phyloP scores from a whole-genome alignment of 2,329 filamentous ascomycete species.

The Aspergillus ruber region DNA sequence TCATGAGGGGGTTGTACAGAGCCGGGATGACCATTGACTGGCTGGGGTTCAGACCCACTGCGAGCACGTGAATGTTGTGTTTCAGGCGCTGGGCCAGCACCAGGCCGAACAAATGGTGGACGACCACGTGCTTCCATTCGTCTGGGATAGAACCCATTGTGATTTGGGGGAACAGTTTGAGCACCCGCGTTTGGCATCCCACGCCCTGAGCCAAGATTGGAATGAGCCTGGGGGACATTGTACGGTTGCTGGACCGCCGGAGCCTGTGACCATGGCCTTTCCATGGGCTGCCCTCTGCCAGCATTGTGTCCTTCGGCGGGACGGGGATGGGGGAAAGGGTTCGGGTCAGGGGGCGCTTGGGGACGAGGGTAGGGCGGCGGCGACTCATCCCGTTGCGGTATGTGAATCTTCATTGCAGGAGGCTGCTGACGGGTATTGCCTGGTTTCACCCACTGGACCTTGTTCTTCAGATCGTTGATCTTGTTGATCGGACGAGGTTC shows the following conservation, averaged over 20 bases:
- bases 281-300: neutral
- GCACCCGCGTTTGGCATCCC: neutral
- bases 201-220: no score
- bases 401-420: conserved; percentile 1
- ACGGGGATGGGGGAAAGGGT: neutral
- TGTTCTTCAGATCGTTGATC: neutral
- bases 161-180: neutral
- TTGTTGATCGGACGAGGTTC: conserved; percentile 4
- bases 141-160: neutral
- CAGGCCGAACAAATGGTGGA: no score
- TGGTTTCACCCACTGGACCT: conserved; percentile 1
- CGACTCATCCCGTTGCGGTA: conserved; percentile 4
- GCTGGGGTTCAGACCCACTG: neutral
- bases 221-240: neutral
- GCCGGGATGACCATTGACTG: neutral
- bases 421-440: neutral
- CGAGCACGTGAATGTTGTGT: no score
- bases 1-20: neutral
- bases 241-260: neutral
- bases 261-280: neutral
- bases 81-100: no score
- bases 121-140: neutral
- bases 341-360: neutral
- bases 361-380: conserved; percentile 4
- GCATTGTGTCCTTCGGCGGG: neutral